Evolutionary conservation across 805 yeast genomes (phyloP).

Genomic region (Lipomyces yamadae): DNA sequence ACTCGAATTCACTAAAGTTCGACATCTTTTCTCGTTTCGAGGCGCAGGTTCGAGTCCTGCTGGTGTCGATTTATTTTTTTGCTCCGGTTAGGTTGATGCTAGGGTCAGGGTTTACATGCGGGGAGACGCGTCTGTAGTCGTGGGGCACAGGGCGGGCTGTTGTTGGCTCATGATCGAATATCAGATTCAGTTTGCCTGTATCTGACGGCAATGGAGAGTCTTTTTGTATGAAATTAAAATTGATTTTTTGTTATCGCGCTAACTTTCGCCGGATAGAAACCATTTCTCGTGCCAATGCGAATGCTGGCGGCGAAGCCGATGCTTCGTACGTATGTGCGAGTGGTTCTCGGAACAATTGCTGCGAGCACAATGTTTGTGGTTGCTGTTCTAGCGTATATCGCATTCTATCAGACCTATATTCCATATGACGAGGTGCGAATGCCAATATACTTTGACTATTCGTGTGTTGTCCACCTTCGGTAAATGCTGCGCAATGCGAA

Average conservation of each 20-base stretch:
- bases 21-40: conserved; percentile 41
- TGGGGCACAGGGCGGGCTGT: background rate
- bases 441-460: conserved; percentile 31
- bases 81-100: background rate
- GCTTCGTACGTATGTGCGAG: conserved; percentile 28
- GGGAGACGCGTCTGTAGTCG: background rate
- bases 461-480: conserved; percentile 11
- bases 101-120: background rate
- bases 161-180: no score
- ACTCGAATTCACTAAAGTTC: conserved; percentile 36
- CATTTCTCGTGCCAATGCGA: conserved; percentile 12
- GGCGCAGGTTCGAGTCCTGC: conserved; percentile 44
- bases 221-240: background rate
- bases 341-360: conserved; percentile 18
- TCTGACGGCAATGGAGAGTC: background rate
- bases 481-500: background rate
- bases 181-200: no score
- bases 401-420: conserved; percentile 28
- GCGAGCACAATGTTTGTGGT: conserved; percentile 10
- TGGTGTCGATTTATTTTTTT: conserved; percentile 37
- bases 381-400: conserved; percentile 27
- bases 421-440: conserved; percentile 29
- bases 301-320: conserved; percentile 22
- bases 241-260: background rate
- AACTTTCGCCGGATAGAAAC: background rate